Evolutionary conservation across 1,284 basidiomycete species (phyloP).

Genomic region (Cutaneotrichosporon arboriforme): DNA sequence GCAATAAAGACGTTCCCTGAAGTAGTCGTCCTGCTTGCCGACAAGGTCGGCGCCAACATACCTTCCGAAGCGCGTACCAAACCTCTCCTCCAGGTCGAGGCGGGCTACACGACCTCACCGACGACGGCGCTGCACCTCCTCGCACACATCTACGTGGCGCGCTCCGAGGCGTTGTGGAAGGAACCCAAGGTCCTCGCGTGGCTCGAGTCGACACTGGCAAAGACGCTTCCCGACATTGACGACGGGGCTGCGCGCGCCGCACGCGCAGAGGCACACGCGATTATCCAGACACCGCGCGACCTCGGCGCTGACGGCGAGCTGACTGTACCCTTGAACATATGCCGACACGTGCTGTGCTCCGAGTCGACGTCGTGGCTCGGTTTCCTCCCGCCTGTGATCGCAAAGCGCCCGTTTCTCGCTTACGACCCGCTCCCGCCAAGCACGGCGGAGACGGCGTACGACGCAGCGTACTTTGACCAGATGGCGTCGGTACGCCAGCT

Average conservation of each 20-base stretch:
- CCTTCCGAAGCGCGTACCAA: conserved; percentile 58
- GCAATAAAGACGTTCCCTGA: conserved; percentile 74
- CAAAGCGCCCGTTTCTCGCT: conserved; percentile 52
- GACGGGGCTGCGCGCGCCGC: conserved; percentile 20
- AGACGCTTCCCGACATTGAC: conserved; percentile 25
- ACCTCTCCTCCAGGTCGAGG: conserved; percentile 62
- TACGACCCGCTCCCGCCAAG: conserved; percentile 78
- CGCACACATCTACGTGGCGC: conserved; percentile 75
- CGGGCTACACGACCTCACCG: conserved; percentile 57
- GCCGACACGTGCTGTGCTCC: conserved; percentile 66
- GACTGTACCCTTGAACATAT: conserved; percentile 51
- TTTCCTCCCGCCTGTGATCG: conserved; percentile 62
- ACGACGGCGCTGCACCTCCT: conserved; percentile 56
- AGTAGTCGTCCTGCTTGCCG: conserved; percentile 69
- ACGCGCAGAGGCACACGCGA: conserved; percentile 36
- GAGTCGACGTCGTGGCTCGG: conserved; percentile 60
- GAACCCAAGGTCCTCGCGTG: conserved; percentile 60
- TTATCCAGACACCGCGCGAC: conserved; percentile 47
- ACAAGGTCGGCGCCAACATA: conserved; percentile 69
- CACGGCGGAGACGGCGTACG: conserved; percentile 57
- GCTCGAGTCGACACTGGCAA: conserved; percentile 56
- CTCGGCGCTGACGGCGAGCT: conserved; percentile 17
- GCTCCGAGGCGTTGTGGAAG: conserved; percentile 75
- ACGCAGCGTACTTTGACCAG: conserved; percentile 61
- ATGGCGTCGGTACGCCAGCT: conserved; percentile 7